phyloP scores from a whole-genome alignment of 306 rosid species.

The Lathyrus tuberosus region DNA sequence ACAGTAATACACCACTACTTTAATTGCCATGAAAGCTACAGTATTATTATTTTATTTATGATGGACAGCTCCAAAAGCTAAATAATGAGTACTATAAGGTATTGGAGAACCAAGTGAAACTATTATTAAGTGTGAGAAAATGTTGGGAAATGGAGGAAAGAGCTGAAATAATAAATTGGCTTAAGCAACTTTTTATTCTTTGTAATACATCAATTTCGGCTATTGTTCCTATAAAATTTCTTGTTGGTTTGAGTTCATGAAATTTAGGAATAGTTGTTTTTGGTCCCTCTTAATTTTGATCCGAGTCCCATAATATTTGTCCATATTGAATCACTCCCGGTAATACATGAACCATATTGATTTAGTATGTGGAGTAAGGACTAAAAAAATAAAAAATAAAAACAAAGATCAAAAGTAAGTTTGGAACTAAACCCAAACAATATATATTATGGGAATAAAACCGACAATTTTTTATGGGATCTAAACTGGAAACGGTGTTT shows the following conservation, averaged over 20 bases:
- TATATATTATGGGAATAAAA: neutral
- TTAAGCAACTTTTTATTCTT: neutral
- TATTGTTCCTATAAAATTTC: neutral
- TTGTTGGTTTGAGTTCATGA: neutral
- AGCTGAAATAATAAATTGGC: too few species aligned
- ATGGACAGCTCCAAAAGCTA: constrained; percentile 17
- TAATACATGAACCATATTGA: neutral
- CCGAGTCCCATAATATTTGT: neutral
- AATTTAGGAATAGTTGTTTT: neutral
- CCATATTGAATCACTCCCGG: neutral
- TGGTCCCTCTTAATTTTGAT: neutral
- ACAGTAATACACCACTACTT: neutral
- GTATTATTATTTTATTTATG: constrained; percentile 15
- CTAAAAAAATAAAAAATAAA: too few species aligned
- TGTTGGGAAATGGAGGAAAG: too few species aligned
- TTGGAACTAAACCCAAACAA: neutral
- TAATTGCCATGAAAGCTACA: constrained; percentile 27
- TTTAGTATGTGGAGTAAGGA: neutral
- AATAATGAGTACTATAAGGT: neutral
- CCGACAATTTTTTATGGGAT: neutral
- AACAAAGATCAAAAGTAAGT: neutral
- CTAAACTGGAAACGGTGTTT: neutral
- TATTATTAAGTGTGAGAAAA: neutral
- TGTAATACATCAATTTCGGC: neutral
- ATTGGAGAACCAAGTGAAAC: neutral